phyloP scores from a whole-genome alignment of 2,329 filamentous ascomycete genomes.

The Sporothrix dimorphospora region DNA sequence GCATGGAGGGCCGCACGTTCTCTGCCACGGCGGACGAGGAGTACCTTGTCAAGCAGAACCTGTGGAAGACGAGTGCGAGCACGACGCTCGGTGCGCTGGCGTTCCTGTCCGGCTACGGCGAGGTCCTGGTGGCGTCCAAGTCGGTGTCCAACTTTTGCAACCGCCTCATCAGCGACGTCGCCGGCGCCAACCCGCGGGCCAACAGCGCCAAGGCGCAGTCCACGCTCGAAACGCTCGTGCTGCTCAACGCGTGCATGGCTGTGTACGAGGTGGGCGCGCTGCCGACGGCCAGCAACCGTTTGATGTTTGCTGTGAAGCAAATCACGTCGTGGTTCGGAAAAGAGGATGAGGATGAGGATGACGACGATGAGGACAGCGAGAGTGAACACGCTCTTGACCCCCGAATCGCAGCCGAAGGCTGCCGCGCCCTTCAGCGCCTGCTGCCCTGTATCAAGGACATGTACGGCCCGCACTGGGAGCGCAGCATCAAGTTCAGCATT shows the following conservation, averaged over 20 bases:
- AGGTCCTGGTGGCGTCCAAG: conserved; percentile 53
- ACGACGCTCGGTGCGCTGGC: conserved; percentile 55
- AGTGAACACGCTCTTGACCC: conserved; percentile 40
- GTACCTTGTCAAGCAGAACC: conserved; percentile 45
- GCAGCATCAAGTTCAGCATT: conserved; percentile 61
- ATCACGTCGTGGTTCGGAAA: conserved; percentile 67
- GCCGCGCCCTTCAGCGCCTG: conserved; percentile 62
- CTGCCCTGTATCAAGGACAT: conserved; percentile 77
- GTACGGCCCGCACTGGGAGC: conserved; percentile 87
- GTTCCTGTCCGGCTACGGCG: conserved; percentile 56
- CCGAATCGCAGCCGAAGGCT: conserved; percentile 54
- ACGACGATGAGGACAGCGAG: conserved; percentile 9
- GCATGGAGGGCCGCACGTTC: conserved; percentile 53
- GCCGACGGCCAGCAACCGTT: conserved; percentile 66
- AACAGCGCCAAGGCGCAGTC: conserved; percentile 42
- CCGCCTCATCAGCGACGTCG: conserved; percentile 63
- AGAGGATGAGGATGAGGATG: conserved; percentile 51
- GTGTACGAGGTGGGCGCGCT: conserved; percentile 57
- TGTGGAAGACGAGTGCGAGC: conserved; percentile 51
- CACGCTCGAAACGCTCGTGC: conserved; percentile 53
- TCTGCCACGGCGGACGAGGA: conserved; percentile 50
- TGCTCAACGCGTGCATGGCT: conserved; percentile 57
- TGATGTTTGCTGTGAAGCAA: conserved; percentile 82
- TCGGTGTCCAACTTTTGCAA: conserved; percentile 59
- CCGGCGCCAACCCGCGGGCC: conserved; percentile 47